Percentiles rank a stretch among this genome's conserved stretches.
These are phyloP conservation scores for Luvunga scandens DNA, from an alignment of 345 rosid species.

Conservation along the genomic window DNA sequence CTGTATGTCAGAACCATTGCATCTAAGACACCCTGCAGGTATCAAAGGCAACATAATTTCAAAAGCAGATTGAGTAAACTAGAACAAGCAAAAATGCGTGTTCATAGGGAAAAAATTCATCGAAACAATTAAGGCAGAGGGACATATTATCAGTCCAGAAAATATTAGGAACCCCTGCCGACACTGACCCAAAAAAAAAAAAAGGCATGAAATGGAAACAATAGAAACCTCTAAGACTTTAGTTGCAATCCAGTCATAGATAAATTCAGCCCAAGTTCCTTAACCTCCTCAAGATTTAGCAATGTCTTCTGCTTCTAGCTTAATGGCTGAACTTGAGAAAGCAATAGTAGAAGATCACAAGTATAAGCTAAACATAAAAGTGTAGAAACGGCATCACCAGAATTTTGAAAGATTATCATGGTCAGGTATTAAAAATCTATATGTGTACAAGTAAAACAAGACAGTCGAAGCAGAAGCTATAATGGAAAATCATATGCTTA, in stretches of 20 bases:
- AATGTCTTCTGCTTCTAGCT: background rate
- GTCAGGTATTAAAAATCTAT: background rate
- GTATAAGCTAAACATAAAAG: background rate
- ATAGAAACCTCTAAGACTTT: background rate
- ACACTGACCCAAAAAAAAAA: background rate
- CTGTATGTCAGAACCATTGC: background rate
- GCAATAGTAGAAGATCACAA: background rate
- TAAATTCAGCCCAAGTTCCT: background rate
- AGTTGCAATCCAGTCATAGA: background rate
- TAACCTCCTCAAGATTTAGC: background rate
- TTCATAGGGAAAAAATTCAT: background rate
- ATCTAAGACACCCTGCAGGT: background rate
- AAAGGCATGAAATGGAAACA: background rate
- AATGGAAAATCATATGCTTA: background rate
- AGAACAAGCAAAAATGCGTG: background rate
- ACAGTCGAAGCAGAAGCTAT: background rate
- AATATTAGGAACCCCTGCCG: background rate
- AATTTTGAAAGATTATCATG: slow-evolving; percentile 2
- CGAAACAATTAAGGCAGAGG: background rate
- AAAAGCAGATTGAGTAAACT: background rate
- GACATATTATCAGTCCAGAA: background rate
- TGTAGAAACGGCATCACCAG: background rate
- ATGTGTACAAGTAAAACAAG: background rate
- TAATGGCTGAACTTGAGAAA: background rate
- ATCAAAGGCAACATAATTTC: background rate